phyloP scores from a whole-genome alignment of 306 rosid species.

The Citrullus colocynthis region DNA sequence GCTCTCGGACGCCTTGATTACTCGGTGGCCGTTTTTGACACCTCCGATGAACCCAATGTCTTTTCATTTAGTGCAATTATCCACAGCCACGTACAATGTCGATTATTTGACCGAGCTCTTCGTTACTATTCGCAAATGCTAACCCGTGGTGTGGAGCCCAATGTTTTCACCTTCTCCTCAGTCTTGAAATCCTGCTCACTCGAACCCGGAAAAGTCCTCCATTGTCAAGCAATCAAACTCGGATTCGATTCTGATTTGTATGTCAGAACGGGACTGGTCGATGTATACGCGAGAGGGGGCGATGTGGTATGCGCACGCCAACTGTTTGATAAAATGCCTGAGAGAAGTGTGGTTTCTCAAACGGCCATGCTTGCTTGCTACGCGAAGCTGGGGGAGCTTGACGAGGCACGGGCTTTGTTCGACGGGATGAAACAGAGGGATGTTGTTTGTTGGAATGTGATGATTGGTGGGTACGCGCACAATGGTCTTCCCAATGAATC shows the following conservation, averaged over 20 bases:
- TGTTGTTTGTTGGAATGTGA: constrained; percentile 79
- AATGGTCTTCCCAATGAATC: constrained; percentile 55
- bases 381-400: constrained; percentile 39
- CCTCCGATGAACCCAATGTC: constrained; percentile 34
- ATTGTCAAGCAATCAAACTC: constrained; percentile 41
- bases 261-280: constrained; percentile 51
- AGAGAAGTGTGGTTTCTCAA: constrained; percentile 43
- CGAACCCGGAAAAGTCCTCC: constrained; percentile 25
- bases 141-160: constrained; percentile 34
- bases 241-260: constrained; percentile 30
- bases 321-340: constrained; percentile 58
- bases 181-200: constrained; percentile 33
- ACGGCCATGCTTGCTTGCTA: constrained; percentile 63
- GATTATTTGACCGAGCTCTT: constrained; percentile 35
- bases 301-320: constrained; percentile 38
- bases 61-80: constrained; percentile 56
- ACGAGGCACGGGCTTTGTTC: constrained; percentile 42
- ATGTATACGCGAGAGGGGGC: constrained; percentile 49
- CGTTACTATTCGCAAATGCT: constrained; percentile 45
- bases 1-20: constrained; percentile 50
- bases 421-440: constrained; percentile 40
- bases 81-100: constrained; percentile 36
- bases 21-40: constrained; percentile 49
- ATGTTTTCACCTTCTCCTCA: constrained; percentile 59
- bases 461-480: constrained; percentile 65